phyloP scores from a whole-genome alignment of 2,329 filamentous ascomycete genomes.

The Capronia americana region DNA sequence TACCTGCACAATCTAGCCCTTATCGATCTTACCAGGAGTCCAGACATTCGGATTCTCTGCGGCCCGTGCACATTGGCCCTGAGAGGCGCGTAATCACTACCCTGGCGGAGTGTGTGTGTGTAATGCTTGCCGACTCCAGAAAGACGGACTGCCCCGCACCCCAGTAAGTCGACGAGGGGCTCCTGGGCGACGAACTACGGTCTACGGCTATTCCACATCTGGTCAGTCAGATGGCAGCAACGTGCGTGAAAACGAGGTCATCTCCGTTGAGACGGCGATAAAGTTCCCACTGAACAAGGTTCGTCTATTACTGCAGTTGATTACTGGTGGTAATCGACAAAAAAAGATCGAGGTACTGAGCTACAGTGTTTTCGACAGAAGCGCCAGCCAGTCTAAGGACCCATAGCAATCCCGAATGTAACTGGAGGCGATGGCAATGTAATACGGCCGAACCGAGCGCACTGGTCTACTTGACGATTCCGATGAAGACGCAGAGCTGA shows the following conservation, averaged over 20 bases:
- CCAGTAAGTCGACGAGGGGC: background rate
- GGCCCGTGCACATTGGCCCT: background rate
- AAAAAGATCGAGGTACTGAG: background rate
- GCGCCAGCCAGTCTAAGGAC: background rate
- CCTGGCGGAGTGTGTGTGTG: background rate
- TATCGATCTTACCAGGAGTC: background rate
- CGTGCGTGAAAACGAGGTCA: background rate
- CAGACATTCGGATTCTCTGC: background rate
- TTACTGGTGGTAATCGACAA: background rate
- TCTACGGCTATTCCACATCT: too few relatives aligned
- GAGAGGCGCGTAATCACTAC: background rate
- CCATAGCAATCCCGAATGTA: background rate
- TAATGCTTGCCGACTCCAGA: background rate
- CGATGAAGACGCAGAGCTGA: background rate
- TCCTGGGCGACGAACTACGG: too few relatives aligned
- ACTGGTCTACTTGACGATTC: too few relatives aligned
- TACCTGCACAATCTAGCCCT: background rate
- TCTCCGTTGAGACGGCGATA: background rate
- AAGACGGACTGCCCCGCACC: background rate
- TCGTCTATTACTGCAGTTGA: background rate
- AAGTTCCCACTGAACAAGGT: background rate
- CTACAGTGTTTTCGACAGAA: background rate
- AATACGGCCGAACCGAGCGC: background rate
- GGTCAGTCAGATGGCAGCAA: background rate
- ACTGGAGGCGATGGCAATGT: too few relatives aligned